Conservation (phyloP, 2,329 filamentous ascomycete species). For the Penicillium sp. region DNA sequence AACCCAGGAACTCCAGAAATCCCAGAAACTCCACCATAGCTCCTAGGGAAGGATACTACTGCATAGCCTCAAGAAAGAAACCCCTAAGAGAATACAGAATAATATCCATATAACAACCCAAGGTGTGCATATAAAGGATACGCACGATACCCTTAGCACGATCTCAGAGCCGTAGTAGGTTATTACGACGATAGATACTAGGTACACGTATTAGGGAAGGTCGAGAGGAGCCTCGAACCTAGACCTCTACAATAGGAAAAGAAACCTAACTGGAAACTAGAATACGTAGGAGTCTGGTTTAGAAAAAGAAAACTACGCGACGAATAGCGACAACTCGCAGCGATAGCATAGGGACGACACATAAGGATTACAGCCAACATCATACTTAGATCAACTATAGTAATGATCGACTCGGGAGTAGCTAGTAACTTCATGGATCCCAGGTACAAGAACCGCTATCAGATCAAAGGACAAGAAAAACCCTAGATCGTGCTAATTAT, state of each 20-base stretch:
- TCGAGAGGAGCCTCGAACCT: not conserved
- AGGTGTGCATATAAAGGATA: not conserved
- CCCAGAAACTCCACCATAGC: no score
- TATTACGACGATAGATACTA: not conserved
- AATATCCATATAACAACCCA: no score
- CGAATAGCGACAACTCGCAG: no score
- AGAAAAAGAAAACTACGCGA: not conserved
- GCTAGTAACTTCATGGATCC: not conserved
- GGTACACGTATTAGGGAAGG: not conserved
- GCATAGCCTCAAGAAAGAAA: no score
- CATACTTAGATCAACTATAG: not conserved
- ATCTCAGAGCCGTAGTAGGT: not conserved
- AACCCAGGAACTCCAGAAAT: no score
- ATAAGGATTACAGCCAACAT: no score
- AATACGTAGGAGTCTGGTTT: not conserved
- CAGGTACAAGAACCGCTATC: not conserved
- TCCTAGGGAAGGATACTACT: no score
- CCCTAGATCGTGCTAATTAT: not conserved
- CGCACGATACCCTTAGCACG: not conserved
- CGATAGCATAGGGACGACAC: no score
- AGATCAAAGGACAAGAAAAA: not conserved
- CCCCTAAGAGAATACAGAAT: no score
- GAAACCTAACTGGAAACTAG: no score
- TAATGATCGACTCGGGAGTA: not conserved
- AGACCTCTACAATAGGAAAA: not conserved